Conservation (phyloP, 129 eudicot genomes). For the Escallonia herrerae region DNA sequence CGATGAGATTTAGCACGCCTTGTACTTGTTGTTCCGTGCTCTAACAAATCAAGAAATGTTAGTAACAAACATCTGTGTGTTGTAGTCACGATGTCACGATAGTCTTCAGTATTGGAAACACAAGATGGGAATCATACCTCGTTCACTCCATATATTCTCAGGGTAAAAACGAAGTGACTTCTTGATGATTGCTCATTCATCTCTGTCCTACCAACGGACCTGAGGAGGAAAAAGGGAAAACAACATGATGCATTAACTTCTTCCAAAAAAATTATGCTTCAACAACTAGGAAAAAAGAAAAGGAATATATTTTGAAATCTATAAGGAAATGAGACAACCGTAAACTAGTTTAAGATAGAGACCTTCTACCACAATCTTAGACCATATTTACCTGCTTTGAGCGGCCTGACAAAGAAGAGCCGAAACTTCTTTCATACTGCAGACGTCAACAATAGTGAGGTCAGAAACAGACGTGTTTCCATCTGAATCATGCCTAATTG, state of each 20-base stretch:
- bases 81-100: too few species aligned
- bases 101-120: too few species aligned
- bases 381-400: constrained; percentile 41
- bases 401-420: constrained; percentile 58
- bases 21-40: constrained; percentile 56
- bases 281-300: too few species aligned
- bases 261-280: too few species aligned
- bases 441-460: constrained; percentile 58
- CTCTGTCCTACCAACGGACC: constrained; percentile 59
- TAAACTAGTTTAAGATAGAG: too few species aligned
- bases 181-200: constrained; percentile 67
- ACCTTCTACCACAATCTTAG: not conserved
- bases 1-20: constrained; percentile 58
- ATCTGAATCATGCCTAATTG: constrained; percentile 51
- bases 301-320: too few species aligned
- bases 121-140: constrained; percentile 29
- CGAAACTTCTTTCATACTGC: constrained; percentile 46
- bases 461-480: constrained; percentile 60
- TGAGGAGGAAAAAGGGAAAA: constrained; percentile 14
- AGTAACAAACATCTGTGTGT: not conserved
- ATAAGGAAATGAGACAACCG: too few species aligned
- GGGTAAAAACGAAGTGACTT: constrained; percentile 61
- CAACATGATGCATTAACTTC: too few species aligned
- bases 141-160: constrained; percentile 55
- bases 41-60: constrained; percentile 17